Conservation (phyloP, 2,329 filamentous ascomycete species). For the Exophiala xenobiotica region DNA sequence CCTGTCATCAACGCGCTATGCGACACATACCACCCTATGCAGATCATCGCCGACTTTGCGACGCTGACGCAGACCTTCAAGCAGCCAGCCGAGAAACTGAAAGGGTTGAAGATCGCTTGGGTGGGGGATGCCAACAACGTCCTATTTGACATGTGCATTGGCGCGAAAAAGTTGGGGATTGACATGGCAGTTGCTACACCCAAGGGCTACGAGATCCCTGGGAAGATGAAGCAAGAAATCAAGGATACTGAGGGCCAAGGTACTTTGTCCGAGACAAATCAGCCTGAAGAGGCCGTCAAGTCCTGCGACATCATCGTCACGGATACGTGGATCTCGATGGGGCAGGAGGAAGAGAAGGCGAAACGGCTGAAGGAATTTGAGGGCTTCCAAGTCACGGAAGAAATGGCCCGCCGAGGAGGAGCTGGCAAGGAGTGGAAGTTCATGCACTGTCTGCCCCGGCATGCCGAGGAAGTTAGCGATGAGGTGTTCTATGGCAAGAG, state of each 20-base stretch:
- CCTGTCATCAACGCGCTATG: slow-evolving; percentile 87
- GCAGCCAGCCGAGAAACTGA: slow-evolving; percentile 59
- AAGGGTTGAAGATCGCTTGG: slow-evolving; percentile 91
- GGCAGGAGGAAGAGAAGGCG: slow-evolving; percentile 81
- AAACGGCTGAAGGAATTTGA: slow-evolving; percentile 77
- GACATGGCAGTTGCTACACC: slow-evolving; percentile 86
- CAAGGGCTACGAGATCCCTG: slow-evolving; percentile 76
- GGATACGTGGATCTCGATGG: slow-evolving; percentile 98
- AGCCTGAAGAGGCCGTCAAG: slow-evolving; percentile 82
- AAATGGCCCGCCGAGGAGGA: slow-evolving; percentile 77
- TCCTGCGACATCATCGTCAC: slow-evolving; percentile 88
- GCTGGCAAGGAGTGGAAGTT: slow-evolving; percentile 92
- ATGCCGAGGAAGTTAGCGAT: slow-evolving; percentile 88
- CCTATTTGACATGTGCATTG: slow-evolving; percentile 88
- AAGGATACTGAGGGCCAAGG: slow-evolving; percentile 56
- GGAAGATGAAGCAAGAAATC: slow-evolving; percentile 72
- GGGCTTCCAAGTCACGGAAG: slow-evolving; percentile 87
- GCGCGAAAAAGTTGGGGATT: slow-evolving; percentile 80
- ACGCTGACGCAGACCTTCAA: slow-evolving; percentile 78
- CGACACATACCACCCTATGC: slow-evolving; percentile 88
- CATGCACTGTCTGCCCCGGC: slow-evolving; percentile 95
- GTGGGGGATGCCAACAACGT: slow-evolving; percentile 97
- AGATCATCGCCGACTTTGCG: slow-evolving; percentile 90
- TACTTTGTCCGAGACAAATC: slow-evolving; percentile 69
- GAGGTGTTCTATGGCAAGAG: slow-evolving; percentile 87